phyloP scores from a whole-genome alignment of 176 grass and related monocot genomes.

The Carex pumila region DNA sequence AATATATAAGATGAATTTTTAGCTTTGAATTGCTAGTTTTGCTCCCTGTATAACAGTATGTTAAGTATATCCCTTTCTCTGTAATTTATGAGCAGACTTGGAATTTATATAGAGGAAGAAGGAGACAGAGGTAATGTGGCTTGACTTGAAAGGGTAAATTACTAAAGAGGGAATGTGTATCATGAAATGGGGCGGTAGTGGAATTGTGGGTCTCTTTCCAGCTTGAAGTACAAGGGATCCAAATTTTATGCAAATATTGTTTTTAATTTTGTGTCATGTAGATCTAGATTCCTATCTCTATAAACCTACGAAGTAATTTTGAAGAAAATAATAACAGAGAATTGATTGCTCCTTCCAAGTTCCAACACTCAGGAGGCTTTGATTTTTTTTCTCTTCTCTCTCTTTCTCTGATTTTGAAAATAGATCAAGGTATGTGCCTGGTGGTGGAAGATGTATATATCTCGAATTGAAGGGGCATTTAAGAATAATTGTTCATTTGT shows the following conservation, averaged over 20 bases:
- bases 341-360: not conserved
- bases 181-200: not conserved
- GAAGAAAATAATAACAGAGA: not conserved
- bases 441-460: not conserved
- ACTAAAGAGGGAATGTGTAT: slow-evolving; percentile 29
- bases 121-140: not conserved
- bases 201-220: slow-evolving; percentile 10
- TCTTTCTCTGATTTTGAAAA: not conserved
- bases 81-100: not conserved
- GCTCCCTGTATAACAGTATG: too few relatives aligned
- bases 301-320: not conserved
- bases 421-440: too few relatives aligned
- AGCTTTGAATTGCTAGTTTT: too few relatives aligned
- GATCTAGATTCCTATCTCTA: slow-evolving; percentile 4
- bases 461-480: not conserved
- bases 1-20: not conserved
- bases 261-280: slow-evolving; percentile 11
- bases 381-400: not conserved
- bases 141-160: slow-evolving; percentile 44
- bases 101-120: slow-evolving; percentile 6
- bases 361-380: not conserved
- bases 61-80: not conserved
- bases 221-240: slow-evolving; percentile 73
- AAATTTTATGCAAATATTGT: not conserved
- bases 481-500: not conserved